Conservation (phyloP, 2,329 filamentous ascomycete genomes). For the Aspergillus ochraceoroseus region DNA sequence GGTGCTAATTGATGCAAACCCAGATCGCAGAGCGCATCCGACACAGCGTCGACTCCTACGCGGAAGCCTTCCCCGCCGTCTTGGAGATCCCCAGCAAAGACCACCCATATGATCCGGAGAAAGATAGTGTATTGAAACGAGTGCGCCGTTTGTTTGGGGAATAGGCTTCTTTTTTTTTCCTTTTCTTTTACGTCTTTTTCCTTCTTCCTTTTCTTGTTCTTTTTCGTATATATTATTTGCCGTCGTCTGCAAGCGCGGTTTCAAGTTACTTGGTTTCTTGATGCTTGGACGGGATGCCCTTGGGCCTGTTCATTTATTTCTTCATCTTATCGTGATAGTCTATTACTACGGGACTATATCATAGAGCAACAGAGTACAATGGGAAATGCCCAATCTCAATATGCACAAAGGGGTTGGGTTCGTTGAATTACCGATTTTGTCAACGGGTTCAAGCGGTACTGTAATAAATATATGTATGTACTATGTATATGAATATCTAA, state of each 20-base stretch:
- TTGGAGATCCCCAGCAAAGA: slow-evolving; percentile 98
- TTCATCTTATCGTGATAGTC: no score
- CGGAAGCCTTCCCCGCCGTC: slow-evolving; percentile 89
- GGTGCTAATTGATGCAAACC: no score
- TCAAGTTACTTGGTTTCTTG: not conserved
- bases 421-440: not conserved
- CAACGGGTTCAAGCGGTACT: not conserved
- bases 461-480: no score
- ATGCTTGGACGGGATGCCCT: not conserved
- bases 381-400: slow-evolving; percentile 20
- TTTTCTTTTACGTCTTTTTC: slow-evolving; percentile 6
- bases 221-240: slow-evolving; percentile 6
- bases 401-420: slow-evolving; percentile 13
- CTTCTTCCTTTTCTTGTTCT: slow-evolving; percentile 1
- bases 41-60: slow-evolving; percentile 83
- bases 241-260: not conserved
- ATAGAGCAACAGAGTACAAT: slow-evolving; percentile 4
- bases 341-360: not conserved
- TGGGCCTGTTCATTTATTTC: no score
- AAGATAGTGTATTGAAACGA: slow-evolving; percentile 91
- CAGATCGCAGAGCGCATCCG: slow-evolving; percentile 93
- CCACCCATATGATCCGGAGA: slow-evolving; percentile 97
- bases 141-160: slow-evolving; percentile 69
- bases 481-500: no score
- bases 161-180: slow-evolving; percentile 24